Evolutionary conservation across 257 asterid genomes (phyloP).

Genomic region (Scutellaria galericulata): DNA sequence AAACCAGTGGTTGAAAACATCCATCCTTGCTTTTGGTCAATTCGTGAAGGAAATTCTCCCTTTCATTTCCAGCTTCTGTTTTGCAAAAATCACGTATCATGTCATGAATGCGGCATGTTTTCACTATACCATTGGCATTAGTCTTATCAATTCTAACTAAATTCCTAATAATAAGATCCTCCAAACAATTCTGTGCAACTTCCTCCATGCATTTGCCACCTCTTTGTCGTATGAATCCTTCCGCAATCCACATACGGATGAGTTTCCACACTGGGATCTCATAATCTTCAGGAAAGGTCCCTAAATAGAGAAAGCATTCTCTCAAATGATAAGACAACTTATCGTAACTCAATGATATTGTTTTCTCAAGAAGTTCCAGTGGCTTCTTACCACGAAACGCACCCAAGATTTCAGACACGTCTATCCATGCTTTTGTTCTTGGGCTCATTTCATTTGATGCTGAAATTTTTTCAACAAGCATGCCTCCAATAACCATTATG

Average conservation of each 20-base stretch:
- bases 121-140: neutral
- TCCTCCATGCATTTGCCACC: constrained; percentile 5
- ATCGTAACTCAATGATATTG: constrained; percentile 49
- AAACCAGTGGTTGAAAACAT: neutral
- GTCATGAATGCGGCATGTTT: constrained; percentile 23
- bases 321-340: constrained; percentile 50
- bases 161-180: constrained; percentile 29
- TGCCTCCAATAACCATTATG: constrained; percentile 54
- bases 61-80: constrained; percentile 13
- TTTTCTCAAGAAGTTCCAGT: constrained; percentile 37
- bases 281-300: constrained; percentile 48
- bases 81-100: constrained; percentile 27
- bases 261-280: constrained; percentile 50
- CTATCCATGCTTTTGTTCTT: constrained; percentile 39
- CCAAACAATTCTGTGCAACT: constrained; percentile 9
- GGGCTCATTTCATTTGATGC: constrained; percentile 28
- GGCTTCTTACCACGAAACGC: constrained; percentile 34
- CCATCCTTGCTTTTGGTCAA: constrained; percentile 40
- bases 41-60: constrained; percentile 46
- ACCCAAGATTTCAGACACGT: constrained; percentile 40
- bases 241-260: constrained; percentile 48
- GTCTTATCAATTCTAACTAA: constrained; percentile 10
- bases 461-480: constrained; percentile 39
- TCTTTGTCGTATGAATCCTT: constrained; percentile 25
- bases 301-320: constrained; percentile 58